These are phyloP conservation scores for Penicillium sp. DNA, from an alignment of 2,329 filamentous ascomycete species.

Conservation along the genomic window DNA sequence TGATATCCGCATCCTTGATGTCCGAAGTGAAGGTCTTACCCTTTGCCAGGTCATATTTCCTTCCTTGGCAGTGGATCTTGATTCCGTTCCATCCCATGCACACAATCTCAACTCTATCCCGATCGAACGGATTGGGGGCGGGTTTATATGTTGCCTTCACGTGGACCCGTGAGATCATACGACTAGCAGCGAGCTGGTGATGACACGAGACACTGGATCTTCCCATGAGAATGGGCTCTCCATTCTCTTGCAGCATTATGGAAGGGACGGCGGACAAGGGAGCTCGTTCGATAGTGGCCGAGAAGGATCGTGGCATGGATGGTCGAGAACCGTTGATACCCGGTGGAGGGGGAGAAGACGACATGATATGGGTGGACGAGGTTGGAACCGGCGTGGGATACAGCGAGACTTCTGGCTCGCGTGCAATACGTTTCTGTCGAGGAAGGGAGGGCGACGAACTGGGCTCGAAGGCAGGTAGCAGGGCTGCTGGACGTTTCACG, in stretches of 20 bases:
- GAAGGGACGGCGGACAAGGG: conserved; percentile 83
- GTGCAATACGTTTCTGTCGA: conserved; percentile 49
- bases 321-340: conserved; percentile 52
- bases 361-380: conserved; percentile 87
- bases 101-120: conserved; percentile 80
- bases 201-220: conserved; percentile 94
- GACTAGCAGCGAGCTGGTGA: conserved; percentile 89
- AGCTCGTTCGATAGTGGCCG: conserved; percentile 69
- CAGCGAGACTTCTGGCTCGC: conserved; percentile 53
- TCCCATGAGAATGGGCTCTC: conserved; percentile 82
- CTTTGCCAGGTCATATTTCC: conserved; percentile 82
- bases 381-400: conserved; percentile 95
- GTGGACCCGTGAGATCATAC: conserved; percentile 89
- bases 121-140: conserved; percentile 66
- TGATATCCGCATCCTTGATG: conserved; percentile 83
- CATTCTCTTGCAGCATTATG: conserved; percentile 76
- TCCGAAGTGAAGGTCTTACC: conserved; percentile 89
- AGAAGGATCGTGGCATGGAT: conserved; percentile 63
- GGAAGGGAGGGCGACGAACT: conserved; percentile 52
- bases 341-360: conserved; percentile 72
- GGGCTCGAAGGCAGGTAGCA: conserved; percentile 54
- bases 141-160: conserved; percentile 83
- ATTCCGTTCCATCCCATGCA: conserved; percentile 96
- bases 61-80: conserved; percentile 87
- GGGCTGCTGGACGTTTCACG: conserved; percentile 49